Conservation (phyloP, 495 filamentous ascomycete species). For the Amphirosellinia nigrospora region DNA sequence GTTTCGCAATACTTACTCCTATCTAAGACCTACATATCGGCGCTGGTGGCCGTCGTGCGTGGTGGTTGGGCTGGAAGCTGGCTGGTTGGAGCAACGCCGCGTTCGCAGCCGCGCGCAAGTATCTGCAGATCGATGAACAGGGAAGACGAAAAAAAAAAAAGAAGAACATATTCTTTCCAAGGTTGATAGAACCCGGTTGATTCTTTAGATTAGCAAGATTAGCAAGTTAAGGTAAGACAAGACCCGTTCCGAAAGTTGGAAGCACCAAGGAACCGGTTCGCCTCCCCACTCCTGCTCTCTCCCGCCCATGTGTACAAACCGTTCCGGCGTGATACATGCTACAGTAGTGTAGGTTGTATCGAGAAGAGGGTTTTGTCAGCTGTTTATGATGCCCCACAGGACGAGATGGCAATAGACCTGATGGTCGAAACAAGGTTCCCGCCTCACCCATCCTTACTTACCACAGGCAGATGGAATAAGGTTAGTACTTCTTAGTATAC, state of each 20-base stretch:
- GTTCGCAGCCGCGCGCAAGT: constrained; percentile 22
- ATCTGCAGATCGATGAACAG: neutral
- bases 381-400: neutral
- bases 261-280: constrained; percentile 3
- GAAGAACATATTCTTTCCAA: neutral
- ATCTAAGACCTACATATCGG: neutral
- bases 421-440: neutral
- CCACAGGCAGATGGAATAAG: neutral
- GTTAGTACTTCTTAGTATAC: neutral
- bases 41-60: neutral
- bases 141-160: neutral
- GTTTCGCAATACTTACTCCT: neutral
- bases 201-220: neutral
- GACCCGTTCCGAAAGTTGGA: neutral
- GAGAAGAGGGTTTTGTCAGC: neutral
- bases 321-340: constrained; percentile 2
- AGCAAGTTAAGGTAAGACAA: neutral
- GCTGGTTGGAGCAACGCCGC: constrained; percentile 18
- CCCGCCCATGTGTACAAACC: neutral
- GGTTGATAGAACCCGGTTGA: neutral
- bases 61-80: constrained; percentile 3
- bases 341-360: neutral
- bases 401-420: neutral
- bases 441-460: neutral
- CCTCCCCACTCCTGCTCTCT: neutral